Conservation (phyloP, 179 eudicot genomes). For the Camellia oleifera region DNA sequence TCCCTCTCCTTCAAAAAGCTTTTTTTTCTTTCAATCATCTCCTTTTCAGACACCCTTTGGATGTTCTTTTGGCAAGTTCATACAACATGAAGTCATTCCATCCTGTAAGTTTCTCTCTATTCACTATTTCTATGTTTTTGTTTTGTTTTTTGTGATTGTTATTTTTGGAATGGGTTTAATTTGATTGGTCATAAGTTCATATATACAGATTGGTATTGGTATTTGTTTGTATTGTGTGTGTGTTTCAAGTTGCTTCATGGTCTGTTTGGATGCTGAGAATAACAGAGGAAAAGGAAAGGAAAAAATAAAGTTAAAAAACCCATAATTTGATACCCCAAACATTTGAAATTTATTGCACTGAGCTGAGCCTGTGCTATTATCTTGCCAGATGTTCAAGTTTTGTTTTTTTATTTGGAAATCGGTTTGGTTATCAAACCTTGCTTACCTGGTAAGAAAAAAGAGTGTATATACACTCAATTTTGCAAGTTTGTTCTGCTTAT, state of each 20-base stretch:
- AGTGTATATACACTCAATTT: not conserved
- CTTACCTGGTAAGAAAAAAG: not conserved
- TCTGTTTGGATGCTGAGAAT: slow-evolving; percentile 3
- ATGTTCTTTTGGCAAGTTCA: no score
- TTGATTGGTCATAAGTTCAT: not conserved
- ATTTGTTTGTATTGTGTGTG: not conserved
- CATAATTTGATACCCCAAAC: not conserved
- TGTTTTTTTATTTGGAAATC: no score
- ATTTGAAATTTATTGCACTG: not conserved
- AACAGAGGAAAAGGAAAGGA: not conserved
- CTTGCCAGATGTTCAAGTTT: no score
- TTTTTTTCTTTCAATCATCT: no score
- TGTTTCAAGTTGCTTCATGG: not conserved
- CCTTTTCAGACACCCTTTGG: no score
- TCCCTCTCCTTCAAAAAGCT: no score
- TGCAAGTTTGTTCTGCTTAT: no score
- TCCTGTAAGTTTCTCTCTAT: not conserved
- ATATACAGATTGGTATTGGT: not conserved
- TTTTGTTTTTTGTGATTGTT: not conserved
- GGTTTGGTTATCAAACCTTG: no score
- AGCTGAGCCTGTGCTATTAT: not conserved
- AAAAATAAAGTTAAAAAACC: not conserved
- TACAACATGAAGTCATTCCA: not conserved
- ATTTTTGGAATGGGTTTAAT: not conserved
- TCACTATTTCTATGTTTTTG: not conserved